phyloP scores from a whole-genome alignment of 108 stramenopile species.

The Pseudonitzschia multistriata region DNA sequence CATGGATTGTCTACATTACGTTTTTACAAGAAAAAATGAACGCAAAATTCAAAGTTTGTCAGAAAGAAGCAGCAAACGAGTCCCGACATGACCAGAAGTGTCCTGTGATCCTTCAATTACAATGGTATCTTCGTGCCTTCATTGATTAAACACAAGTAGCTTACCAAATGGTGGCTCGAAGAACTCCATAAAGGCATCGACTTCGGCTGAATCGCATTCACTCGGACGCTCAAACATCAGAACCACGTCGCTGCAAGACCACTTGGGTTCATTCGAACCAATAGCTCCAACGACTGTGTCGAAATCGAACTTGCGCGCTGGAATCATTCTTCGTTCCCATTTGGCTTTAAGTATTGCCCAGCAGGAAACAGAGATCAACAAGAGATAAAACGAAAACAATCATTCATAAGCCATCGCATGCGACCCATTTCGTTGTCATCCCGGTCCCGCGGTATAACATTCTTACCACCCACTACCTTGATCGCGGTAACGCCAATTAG shows the following conservation, averaged over 20 bases:
- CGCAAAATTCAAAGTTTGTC: neutral
- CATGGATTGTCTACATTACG: conserved; percentile 10
- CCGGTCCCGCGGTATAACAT: too few relatives aligned
- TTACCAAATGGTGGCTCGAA: conserved; percentile 68
- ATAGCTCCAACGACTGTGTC: conserved; percentile 82
- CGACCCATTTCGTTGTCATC: conserved; percentile 66
- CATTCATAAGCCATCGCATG: neutral
- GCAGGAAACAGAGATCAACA: neutral
- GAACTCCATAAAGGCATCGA: conserved; percentile 73
- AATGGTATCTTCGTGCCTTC: neutral
- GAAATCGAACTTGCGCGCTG: conserved; percentile 69
- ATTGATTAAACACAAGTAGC: neutral
- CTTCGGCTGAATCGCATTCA: conserved; percentile 52
- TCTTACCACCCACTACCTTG: conserved; percentile 60
- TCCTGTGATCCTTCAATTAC: neutral
- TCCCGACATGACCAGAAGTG: too few relatives aligned
- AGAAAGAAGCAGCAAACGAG: neutral
- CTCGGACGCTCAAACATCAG: conserved; percentile 75
- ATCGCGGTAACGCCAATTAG: conserved; percentile 75
- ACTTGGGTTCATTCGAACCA: conserved; percentile 72
- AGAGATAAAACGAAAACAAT: neutral
- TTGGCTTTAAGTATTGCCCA: conserved; percentile 21
- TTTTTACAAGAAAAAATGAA: neutral
- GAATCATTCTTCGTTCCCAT: conserved; percentile 66
- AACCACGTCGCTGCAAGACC: conserved; percentile 80